These are phyloP conservation scores for Solioccasus polychromus DNA, from an alignment of 768 basidiomycete genomes.

Conservation along the genomic window DNA sequence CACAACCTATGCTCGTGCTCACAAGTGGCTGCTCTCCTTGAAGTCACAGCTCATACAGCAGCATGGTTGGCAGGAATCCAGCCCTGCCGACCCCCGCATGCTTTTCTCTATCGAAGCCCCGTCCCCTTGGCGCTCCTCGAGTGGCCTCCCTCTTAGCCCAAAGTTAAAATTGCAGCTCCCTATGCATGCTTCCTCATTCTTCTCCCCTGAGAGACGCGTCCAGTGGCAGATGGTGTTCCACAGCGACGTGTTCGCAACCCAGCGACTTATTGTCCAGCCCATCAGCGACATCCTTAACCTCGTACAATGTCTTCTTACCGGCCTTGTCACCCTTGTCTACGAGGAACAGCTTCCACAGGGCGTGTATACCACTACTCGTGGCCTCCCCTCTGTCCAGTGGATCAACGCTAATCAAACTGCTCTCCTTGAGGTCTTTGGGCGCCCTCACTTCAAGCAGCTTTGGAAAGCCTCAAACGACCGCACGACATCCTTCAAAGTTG, in stretches of 20 bases:
- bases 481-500: constrained; percentile 70
- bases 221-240: constrained; percentile 93
- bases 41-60: constrained; percentile 62
- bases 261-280: constrained; percentile 64
- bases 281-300: constrained; percentile 69
- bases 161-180: constrained; percentile 71
- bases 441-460: constrained; percentile 65
- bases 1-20: constrained; percentile 75
- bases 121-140: constrained; percentile 74
- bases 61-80: constrained; percentile 66
- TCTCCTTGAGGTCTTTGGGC: constrained; percentile 73
- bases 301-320: constrained; percentile 70
- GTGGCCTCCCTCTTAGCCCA: constrained; percentile 75
- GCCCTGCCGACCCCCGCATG: constrained; percentile 61
- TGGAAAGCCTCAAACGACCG: constrained; percentile 72
- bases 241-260: constrained; percentile 69
- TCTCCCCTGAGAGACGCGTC: constrained; percentile 77
- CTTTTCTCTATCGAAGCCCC: constrained; percentile 78
- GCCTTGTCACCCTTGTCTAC: constrained; percentile 66
- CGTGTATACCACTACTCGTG: constrained; percentile 71
- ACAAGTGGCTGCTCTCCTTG: constrained; percentile 68
- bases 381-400: constrained; percentile 76
- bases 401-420: constrained; percentile 63
- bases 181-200: constrained; percentile 78
- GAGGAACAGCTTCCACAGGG: constrained; percentile 74